phyloP scores from a whole-genome alignment of 305 asterid species.

The Coffea humblotiana region DNA sequence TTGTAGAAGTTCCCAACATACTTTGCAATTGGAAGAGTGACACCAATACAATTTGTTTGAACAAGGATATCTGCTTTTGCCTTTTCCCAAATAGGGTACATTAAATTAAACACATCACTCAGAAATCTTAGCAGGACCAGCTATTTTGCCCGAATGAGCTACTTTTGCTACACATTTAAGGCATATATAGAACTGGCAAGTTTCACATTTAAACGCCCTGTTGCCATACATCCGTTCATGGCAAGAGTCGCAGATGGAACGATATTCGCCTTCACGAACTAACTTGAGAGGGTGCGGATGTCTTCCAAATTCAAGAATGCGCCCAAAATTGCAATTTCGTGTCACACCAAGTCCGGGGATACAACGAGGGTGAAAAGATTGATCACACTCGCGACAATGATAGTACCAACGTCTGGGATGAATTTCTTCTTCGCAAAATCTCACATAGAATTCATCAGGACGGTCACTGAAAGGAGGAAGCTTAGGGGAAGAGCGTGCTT shows the following conservation, averaged over 20 bases:
- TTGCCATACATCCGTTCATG: not conserved
- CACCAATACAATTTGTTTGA: not conserved
- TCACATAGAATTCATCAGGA: slow-evolving; percentile 7
- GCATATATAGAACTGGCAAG: not conserved
- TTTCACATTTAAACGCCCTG: slow-evolving; percentile 1
- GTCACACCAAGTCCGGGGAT: not conserved
- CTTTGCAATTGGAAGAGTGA: not conserved
- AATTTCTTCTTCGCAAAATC: slow-evolving; percentile 1
- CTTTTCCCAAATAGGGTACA: not conserved
- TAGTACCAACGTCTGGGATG: slow-evolving; percentile 3
- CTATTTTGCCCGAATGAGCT: not conserved
- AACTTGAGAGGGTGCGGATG: slow-evolving; percentile 1
- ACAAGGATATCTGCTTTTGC: not conserved
- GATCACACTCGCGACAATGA: slow-evolving; percentile 2
- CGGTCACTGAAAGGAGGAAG: slow-evolving; percentile 7
- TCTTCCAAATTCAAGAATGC: slow-evolving; percentile 3
- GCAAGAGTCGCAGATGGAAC: not conserved
- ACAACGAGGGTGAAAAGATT: slow-evolving; percentile 10
- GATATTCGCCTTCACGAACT: not conserved
- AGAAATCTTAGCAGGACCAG: not conserved
- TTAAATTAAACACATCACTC: not conserved
- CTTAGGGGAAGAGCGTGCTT: not conserved
- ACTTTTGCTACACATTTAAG: not conserved
- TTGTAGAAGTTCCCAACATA: not conserved
- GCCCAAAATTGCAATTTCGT: not conserved